These are phyloP conservation scores for Barnettozyma siamensis DNA, from an alignment of 805 yeast genomes.

Conservation along the genomic window DNA sequence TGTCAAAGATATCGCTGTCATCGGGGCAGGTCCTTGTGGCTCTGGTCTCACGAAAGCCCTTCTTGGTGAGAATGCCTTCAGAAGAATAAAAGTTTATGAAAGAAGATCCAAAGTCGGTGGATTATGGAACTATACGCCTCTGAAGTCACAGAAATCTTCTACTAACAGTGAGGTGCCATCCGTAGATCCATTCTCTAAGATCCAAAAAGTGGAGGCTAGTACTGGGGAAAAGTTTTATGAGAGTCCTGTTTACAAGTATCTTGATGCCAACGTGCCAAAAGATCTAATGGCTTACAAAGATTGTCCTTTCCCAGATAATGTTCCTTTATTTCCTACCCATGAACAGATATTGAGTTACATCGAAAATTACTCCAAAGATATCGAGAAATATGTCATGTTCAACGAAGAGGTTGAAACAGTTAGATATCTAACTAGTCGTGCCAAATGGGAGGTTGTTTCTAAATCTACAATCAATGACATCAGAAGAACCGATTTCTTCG, in stretches of 20 bases:
- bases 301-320: constrained; percentile 40
- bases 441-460: constrained; percentile 41
- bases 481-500: constrained; percentile 34
- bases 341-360: constrained; percentile 58
- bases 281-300: constrained; percentile 61
- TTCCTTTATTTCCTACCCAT: constrained; percentile 54
- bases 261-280: constrained; percentile 67
- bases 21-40: constrained; percentile 80
- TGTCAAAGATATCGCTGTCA: constrained; percentile 43
- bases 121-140: constrained; percentile 54
- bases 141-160: constrained; percentile 9
- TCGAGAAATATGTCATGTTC: constrained; percentile 37
- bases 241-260: constrained; percentile 53
- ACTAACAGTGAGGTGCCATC: constrained; percentile 25
- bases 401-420: constrained; percentile 44
- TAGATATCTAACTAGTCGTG: constrained; percentile 13
- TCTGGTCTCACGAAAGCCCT: constrained; percentile 61
- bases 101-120: constrained; percentile 64
- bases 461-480: constrained; percentile 25
- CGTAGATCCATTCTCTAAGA: constrained; percentile 20
- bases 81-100: constrained; percentile 53
- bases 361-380: constrained; percentile 42
- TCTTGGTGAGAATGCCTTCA: constrained; percentile 41
- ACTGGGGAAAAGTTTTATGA: constrained; percentile 34
- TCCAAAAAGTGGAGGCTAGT: constrained; percentile 14